A percentile compares a stretch with the other conserved stretches of the same genome.
Evolutionary conservation across 345 rosid genomes (phyloP).

Genomic region (Boechera divaricarpa): DNA sequence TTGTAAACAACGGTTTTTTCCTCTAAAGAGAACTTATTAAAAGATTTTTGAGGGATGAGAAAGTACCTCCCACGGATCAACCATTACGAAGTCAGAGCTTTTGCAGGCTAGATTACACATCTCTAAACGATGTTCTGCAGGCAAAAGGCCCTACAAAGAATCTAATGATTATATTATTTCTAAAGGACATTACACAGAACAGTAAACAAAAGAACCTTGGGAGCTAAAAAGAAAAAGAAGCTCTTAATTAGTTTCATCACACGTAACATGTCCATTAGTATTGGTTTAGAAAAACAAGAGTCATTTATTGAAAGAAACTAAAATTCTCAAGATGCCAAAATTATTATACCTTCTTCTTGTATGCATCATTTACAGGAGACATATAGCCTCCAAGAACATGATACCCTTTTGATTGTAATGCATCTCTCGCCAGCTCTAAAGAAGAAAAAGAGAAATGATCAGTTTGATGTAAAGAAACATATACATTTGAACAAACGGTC

Average conservation of each 20-base stretch:
- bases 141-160: slow-evolving; percentile 65
- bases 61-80: slow-evolving; percentile 91
- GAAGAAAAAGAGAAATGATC: slow-evolving; percentile 36
- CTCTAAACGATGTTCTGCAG: slow-evolving; percentile 69
- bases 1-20: slow-evolving; percentile 15
- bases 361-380: slow-evolving; percentile 94
- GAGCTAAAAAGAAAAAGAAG: not conserved
- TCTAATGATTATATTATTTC: slow-evolving; percentile 26
- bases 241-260: slow-evolving; percentile 19
- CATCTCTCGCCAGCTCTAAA: slow-evolving; percentile 87
- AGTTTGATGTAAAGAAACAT: not conserved
- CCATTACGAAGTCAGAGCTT: slow-evolving; percentile 86
- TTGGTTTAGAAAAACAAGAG: not conserved
- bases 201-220: slow-evolving; percentile 5
- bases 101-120: slow-evolving; percentile 80
- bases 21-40: not conserved
- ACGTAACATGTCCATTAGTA: slow-evolving; percentile 3
- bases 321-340: not conserved
- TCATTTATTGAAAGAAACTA: not conserved
- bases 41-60: slow-evolving; percentile 6
- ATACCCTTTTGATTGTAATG: slow-evolving; percentile 62
- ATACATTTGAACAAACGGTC: not conserved
- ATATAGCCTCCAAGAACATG: slow-evolving; percentile 86
- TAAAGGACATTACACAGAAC: not conserved
- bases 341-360: slow-evolving; percentile 66